Evolutionary conservation across 2,329 filamentous ascomycete genomes (phyloP), one percentile per base, ranked within the genome.

Genomic region (Microdochium nivale): DNA sequence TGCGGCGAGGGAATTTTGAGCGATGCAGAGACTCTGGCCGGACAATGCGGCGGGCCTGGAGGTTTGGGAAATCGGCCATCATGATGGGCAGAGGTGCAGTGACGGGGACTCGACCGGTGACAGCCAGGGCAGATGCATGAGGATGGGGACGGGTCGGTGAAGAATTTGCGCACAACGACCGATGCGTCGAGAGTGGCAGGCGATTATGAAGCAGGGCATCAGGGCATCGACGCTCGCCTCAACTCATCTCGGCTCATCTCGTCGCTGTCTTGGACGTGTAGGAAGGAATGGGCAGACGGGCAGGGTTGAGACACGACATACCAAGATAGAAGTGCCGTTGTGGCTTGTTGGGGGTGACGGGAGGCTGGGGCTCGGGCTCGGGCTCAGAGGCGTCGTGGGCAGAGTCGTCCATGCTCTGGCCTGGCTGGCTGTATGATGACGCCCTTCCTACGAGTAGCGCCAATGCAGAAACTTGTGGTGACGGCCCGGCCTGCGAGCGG

Each of bases 311-410:
- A 44, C 40, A 44, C 40, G 21, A 44, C 40, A 44, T 44, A 44
- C 40, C 40, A 19, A 44, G 40, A 44, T 44, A 19, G 25, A 44
- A 25, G 25, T 47, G 13, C n/a, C 33, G 33, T 27, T 35, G 19
- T 30, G 33, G 40, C 25, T 13, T 33, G 3, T 43, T 52, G 30
- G 50, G 47, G 33, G 51, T 54, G 2, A 43, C 48, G 3, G 55
- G 52, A 14, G 55, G 52, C 35, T 16, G 16, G 40, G 40, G 40
- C 40, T 44, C 40, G 21, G 21, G 27, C 27, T 5, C 40, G 21
- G 21, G 27, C 27, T 5, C 5, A 19, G 21, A 24, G 9, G n/a
- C 40, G 16, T 44, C 40, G 13, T 11, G 40, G 40, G 40, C 40
- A 44, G 40, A 19, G 16, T 13, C 19, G 9, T 44, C 40, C 40